Evolutionary conservation across 1,284 basidiomycete species (phyloP), one percentile per base, ranked within the genome.

Genomic region (Phylloboletellus chloephorus): DNA sequence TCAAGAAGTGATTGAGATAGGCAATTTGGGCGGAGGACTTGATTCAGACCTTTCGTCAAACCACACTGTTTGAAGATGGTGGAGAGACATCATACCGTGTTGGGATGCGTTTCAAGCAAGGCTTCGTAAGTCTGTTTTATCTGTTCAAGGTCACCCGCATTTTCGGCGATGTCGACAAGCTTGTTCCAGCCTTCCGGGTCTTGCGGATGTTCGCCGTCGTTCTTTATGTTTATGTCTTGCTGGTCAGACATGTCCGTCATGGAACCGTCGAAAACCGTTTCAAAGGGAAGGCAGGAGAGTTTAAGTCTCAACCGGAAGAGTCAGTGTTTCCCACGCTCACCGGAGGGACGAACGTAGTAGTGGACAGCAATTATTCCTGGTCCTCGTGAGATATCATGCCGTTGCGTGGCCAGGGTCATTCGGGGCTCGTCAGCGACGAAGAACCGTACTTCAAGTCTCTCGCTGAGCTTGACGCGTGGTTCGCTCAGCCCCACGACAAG

Each of bases 1-100:
- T 72, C 56, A 91, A 65, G 53, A 86, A 88, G 55, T 92, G 83
- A 43, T 79, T 80, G 57, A 93, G 76, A 58, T 92, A 93, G 19
- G 83, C 80, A 48, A 88, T 83, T 65, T 89, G 85, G 0, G 79
- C 81, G 9, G 78, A 74, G 11, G 81, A 74, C 85, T 87, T 57
- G 48, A 52, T 47, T 46, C 55, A 19, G 48, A 45, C 47, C 5
- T 47, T 41, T 37, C 32, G 53, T 62, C 44, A 66, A 61, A 62
- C 29, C 48, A 55, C 44, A 20, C 48, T 38, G 43, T 17, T 42
- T 42, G 43, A 44, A 50, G 43, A 53, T 7, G 41, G 34, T 32
- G 35, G 44, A 41, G 28, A 52, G 44, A 46, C 48, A 47, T 53
- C 56, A 64, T 64, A 82, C 81, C 57, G 76, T 79, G 60, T 82